A percentile compares a stretch with the other conserved stretches of the same genome.
Evolutionary conservation across 495 filamentous ascomycete species (phyloP).

Genomic region (Pseudoneurospora amorphoporcata): DNA sequence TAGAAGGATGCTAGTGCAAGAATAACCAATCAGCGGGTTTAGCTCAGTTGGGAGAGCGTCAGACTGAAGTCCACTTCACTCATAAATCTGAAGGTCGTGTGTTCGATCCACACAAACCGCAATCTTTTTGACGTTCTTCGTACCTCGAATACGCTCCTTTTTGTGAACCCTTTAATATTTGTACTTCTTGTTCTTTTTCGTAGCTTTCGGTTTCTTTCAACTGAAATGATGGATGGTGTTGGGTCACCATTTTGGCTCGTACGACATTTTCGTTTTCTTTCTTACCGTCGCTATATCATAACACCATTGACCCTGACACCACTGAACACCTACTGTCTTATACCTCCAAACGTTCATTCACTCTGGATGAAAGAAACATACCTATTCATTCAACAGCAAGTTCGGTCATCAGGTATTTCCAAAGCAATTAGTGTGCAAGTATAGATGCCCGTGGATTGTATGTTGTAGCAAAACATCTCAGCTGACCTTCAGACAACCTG

Average conservation of each 20-base stretch:
- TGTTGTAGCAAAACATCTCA: background rate
- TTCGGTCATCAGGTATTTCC: no score
- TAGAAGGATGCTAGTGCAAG: background rate
- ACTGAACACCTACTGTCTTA: no score
- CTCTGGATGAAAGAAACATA: no score
- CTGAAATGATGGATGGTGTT: background rate
- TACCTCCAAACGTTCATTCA: no score
- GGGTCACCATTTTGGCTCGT: no score
- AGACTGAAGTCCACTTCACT: background rate
- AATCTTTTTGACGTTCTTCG: background rate
- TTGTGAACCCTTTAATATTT: background rate
- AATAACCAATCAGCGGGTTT: background rate
- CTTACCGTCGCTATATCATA: no score
- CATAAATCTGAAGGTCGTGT: background rate
- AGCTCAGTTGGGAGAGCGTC: background rate
- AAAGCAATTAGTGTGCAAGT: no score
- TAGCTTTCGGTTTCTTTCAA: background rate
- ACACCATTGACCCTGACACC: no score
- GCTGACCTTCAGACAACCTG: background rate
- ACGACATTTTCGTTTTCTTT: no score
- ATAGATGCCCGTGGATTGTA: no score
- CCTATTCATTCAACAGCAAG: no score
- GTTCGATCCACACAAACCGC: background rate
- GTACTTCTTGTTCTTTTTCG: background rate
- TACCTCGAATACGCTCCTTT: background rate